Conservation (phyloP, 345 rosid species). For the Cardamine occulta region DNA sequence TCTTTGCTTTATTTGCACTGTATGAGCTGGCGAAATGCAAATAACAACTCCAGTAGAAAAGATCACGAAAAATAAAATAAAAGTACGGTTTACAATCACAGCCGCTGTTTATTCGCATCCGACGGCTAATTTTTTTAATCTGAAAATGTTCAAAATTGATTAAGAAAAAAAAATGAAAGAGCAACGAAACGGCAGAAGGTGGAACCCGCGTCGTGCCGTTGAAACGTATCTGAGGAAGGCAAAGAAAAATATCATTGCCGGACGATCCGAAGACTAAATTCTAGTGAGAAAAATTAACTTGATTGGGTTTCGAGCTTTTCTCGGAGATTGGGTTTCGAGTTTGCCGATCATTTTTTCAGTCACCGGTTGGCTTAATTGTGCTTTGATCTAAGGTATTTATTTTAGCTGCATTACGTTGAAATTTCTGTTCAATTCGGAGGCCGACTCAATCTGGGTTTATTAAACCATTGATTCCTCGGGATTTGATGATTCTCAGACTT, state of each 20-base stretch:
- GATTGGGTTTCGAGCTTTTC: neutral
- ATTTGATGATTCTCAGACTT: neutral
- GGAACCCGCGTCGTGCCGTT: slow-evolving; percentile 51
- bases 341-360: slow-evolving; percentile 27
- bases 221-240: slow-evolving; percentile 32
- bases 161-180: neutral
- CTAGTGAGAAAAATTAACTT: slow-evolving; percentile 12
- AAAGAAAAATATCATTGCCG: slow-evolving; percentile 9
- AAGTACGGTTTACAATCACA: neutral
- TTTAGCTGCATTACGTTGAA: slow-evolving; percentile 1
- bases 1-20: slow-evolving; percentile 32
- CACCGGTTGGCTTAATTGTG: slow-evolving; percentile 1
- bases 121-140: slow-evolving; percentile 33
- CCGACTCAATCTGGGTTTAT: neutral
- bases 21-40: slow-evolving; percentile 41
- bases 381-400: slow-evolving; percentile 36
- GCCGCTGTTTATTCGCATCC: slow-evolving; percentile 29
- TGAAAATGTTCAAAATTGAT: neutral
- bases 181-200: slow-evolving; percentile 44
- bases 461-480: slow-evolving; percentile 6
- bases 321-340: neutral
- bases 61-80: neutral
- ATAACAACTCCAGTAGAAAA: slow-evolving; percentile 6
- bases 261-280: slow-evolving; percentile 39
- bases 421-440: neutral